Evolutionary conservation across 2,329 filamentous ascomycete genomes (phyloP).

Genomic region (Stachybotrys elegans): DNA sequence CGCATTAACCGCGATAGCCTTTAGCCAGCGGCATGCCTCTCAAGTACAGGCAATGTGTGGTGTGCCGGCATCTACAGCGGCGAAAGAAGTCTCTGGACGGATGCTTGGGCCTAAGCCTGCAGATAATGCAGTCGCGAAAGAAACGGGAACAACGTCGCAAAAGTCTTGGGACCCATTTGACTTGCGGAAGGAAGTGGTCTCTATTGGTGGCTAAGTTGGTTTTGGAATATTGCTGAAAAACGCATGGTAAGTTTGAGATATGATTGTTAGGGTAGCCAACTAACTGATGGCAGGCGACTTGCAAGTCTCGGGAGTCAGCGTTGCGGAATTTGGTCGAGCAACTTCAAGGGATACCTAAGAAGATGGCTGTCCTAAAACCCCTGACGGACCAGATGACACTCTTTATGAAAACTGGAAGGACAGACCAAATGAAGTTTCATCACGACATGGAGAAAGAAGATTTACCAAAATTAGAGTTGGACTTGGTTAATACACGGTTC

Average conservation of each 20-base stretch:
- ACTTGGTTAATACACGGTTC: neutral
- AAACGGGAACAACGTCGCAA: constrained; percentile 1
- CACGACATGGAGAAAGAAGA: constrained; percentile 1
- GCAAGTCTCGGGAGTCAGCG: constrained; percentile 4
- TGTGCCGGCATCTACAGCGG: neutral
- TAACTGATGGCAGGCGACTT: constrained; percentile 3
- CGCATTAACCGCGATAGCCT: constrained; percentile 2
- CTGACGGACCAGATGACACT: constrained; percentile 4
- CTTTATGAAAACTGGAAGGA: constrained; percentile 4
- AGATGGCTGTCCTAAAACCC: constrained; percentile 5
- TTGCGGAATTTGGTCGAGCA: constrained; percentile 4
- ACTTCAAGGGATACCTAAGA: constrained; percentile 3
- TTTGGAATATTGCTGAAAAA: constrained; percentile 5
- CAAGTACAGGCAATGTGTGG: neutral
- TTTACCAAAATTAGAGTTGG: neutral
- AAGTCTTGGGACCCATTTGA: constrained; percentile 4
- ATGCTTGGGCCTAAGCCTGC: constrained; percentile 1
- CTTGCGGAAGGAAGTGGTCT: constrained; percentile 6
- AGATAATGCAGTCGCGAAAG: neutral
- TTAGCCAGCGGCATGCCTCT: constrained; percentile 1
- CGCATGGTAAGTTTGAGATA: constrained; percentile 5
- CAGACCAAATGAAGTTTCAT: constrained; percentile 3
- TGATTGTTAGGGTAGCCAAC: neutral
- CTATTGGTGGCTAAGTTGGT: constrained; percentile 4
- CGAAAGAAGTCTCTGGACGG: neutral